Evolutionary conservation across 495 filamentous ascomycete genomes (phyloP), one percentile per base, ranked within the genome.

Genomic region (Mytilinidion resinicola): DNA sequence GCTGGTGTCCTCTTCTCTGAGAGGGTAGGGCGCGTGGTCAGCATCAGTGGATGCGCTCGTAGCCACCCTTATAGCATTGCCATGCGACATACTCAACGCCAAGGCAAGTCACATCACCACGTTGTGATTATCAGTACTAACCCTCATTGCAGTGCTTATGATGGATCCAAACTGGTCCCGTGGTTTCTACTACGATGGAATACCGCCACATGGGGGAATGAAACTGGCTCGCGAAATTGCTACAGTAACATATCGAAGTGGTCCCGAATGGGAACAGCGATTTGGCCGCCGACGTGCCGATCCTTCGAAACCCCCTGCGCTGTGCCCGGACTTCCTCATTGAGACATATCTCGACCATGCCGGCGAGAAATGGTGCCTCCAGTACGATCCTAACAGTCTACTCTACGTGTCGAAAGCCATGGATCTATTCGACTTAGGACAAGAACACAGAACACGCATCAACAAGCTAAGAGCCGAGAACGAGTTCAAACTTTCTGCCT

Each of bases 291-390:
- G 88, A 54, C 81, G 93, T 50, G 91, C 95, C 14, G 93, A 99
- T 69, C 81, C 88, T 4, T 83, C 82, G 59, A 86, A 86, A 44
- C 91, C 87, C 15, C 93, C 93, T 3, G 93, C 93, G 0, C 76
- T 99, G 14, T 99, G 93, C 64, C 90, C 93, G 0, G 93, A 99
- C 69, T 99, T 97, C 71, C 78, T 97, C 21, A 96, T 99, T 60
- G 93, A 99, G 69, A 99, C 93, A 0, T 99, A 99, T 68, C 82
- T 99, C 34, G 93, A 99, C 71, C 93, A 99, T 67, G 95, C 93
- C 1, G 93, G 93, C 43, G 93, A 99, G 77, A 99, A 99, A 71
- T 99, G 95, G 72, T 96, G 90, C 71, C 79, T 99, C n/a, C 90
- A 93, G 57, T 97, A 96, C 69, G 93, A 99, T 66, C 83, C 93